A percentile compares a stretch with the other conserved stretches of the same genome.
Evolutionary conservation across 2,329 filamentous ascomycete genomes (phyloP).

Genomic region (Sclerotinia borealis): DNA sequence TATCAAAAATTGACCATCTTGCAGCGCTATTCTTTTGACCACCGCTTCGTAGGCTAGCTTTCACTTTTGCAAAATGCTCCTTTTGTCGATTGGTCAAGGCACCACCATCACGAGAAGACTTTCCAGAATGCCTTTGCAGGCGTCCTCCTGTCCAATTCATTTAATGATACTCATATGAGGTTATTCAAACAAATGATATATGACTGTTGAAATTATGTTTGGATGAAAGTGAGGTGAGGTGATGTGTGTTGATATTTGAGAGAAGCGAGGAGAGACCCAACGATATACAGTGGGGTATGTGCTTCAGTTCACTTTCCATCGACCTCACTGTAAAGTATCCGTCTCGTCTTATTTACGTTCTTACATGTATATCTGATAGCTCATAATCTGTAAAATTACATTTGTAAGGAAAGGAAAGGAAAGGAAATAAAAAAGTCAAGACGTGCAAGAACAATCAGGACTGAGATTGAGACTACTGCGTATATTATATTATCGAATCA

Average conservation of each 20-base stretch:
- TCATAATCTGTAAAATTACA: no score
- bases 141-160: slow-evolving; percentile 49
- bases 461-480: no score
- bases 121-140: slow-evolving; percentile 37
- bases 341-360: no score
- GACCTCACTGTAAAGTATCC: no score
- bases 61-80: slow-evolving; percentile 42
- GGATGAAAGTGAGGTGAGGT: neutral
- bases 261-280: neutral
- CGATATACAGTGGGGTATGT: neutral
- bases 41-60: slow-evolving; percentile 31
- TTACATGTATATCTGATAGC: no score
- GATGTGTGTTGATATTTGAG: neutral
- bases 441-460: no score
- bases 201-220: neutral
- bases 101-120: slow-evolving; percentile 28
- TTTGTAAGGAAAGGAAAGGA: no score
- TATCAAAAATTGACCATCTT: slow-evolving; percentile 21
- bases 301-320: neutral
- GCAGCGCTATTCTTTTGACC: slow-evolving; percentile 30
- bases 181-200: neutral
- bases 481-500: no score
- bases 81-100: slow-evolving; percentile 35
- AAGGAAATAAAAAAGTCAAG: no score
- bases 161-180: neutral